Percentiles rank a stretch among this genome's conserved stretches.
Evolutionary conservation across 2,329 filamentous ascomycete species (phyloP).

Genomic region (Hypoxylon sp.): DNA sequence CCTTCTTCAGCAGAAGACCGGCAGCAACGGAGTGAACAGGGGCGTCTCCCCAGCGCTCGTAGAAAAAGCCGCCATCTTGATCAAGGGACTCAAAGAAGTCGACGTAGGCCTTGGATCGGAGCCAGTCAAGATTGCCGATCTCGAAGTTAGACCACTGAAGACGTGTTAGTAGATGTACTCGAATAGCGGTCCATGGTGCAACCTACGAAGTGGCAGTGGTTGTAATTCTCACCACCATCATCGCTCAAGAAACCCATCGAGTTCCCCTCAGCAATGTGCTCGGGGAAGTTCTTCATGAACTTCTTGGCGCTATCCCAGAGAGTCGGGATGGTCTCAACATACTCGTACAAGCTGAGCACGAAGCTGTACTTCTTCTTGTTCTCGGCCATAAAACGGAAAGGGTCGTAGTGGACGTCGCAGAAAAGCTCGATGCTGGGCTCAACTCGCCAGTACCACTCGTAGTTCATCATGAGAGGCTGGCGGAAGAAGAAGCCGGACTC

Average conservation of each 20-base stretch:
- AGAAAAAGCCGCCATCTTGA: slow-evolving; percentile 95
- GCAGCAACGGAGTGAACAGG: slow-evolving; percentile 98
- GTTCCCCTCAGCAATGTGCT: slow-evolving; percentile 86
- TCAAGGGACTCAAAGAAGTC: slow-evolving; percentile 93
- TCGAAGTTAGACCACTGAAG: slow-evolving; percentile 97
- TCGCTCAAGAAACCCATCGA: slow-evolving; percentile 91
- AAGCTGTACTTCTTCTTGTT: slow-evolving; percentile 99
- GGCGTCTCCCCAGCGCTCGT: slow-evolving; percentile 97
- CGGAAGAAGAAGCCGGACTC: slow-evolving; percentile 99
- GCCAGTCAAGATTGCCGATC: slow-evolving; percentile 91
- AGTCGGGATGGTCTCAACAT: slow-evolving; percentile 93
- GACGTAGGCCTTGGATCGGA: slow-evolving; percentile 85
- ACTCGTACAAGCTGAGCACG: slow-evolving; percentile 93
- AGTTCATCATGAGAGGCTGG: slow-evolving; percentile 90
- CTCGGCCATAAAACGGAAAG: slow-evolving; percentile 96
- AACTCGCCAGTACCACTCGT: slow-evolving; percentile 99
- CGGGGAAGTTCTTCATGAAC: slow-evolving; percentile 88
- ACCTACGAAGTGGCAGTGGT: slow-evolving; percentile 95
- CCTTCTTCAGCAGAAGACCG: slow-evolving; percentile 84
- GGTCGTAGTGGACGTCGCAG: slow-evolving; percentile 95
- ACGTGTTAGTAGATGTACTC: slow-evolving; percentile 39
- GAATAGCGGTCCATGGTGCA: background rate
- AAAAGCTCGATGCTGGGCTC: slow-evolving; percentile 96
- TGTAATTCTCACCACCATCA: slow-evolving; percentile 90
- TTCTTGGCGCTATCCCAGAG: slow-evolving; percentile 96